These are phyloP conservation scores for Bipolaris bicolor DNA, from an alignment of 2,329 filamentous ascomycete species.

Conservation along the genomic window DNA sequence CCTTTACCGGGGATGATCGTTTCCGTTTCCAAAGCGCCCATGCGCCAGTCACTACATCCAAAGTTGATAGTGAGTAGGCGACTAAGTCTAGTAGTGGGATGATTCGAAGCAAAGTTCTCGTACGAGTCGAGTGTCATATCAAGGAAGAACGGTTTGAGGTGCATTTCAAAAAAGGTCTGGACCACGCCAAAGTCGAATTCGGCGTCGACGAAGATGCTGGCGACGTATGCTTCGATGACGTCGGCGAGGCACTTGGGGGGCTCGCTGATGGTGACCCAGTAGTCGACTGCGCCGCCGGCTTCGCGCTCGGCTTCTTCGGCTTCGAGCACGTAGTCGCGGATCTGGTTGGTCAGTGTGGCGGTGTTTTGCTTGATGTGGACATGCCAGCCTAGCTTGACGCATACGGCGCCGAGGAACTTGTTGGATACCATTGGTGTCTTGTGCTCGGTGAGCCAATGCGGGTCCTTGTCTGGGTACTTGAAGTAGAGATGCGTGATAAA, in stretches of 20 bases:
- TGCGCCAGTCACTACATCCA: slow-evolving; percentile 67
- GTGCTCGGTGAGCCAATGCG: slow-evolving; percentile 97
- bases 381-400: slow-evolving; percentile 79
- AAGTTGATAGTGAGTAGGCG: slow-evolving; percentile 69
- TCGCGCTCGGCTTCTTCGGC: slow-evolving; percentile 61
- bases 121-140: slow-evolving; percentile 77
- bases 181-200: slow-evolving; percentile 77
- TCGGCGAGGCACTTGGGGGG: slow-evolving; percentile 83
- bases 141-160: slow-evolving; percentile 78
- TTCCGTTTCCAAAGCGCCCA: slow-evolving; percentile 42
- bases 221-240: slow-evolving; percentile 85
- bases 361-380: slow-evolving; percentile 66
- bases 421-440: slow-evolving; percentile 99
- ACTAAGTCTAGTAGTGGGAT: slow-evolving; percentile 76
- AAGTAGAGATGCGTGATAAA: slow-evolving; percentile 84
- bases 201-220: slow-evolving; percentile 90
- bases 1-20: slow-evolving; percentile 55
- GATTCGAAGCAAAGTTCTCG: slow-evolving; percentile 83
- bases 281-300: slow-evolving; percentile 63
- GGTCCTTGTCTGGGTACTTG: slow-evolving; percentile 77
- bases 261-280: slow-evolving; percentile 66
- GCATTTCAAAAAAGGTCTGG: slow-evolving; percentile 74
- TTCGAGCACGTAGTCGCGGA: slow-evolving; percentile 62
- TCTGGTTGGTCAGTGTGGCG: slow-evolving; percentile 58
- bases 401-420: slow-evolving; percentile 84